These are phyloP conservation scores for Mortierella alpina DNA, from an alignment of 192 early-diverging fungal species.

Conservation along the genomic window DNA sequence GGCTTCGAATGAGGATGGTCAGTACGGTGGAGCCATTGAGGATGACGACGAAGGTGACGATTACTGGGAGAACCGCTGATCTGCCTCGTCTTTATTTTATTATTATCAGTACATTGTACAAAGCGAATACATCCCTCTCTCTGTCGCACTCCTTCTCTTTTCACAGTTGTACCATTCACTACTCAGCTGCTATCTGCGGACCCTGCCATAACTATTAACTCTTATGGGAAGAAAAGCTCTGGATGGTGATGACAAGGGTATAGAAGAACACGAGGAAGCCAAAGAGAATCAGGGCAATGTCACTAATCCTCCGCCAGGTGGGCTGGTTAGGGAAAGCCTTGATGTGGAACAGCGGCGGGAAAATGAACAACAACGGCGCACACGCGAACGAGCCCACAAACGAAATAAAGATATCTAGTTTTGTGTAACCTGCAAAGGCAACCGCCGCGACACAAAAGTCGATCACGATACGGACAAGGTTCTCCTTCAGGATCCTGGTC, in stretches of 20 bases:
- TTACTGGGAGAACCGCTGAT: slow-evolving; percentile 49
- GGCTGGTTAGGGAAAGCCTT: slow-evolving; percentile 60
- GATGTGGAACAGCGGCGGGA: slow-evolving; percentile 86
- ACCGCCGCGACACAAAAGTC: slow-evolving; percentile 71
- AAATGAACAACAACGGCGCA: slow-evolving; percentile 81
- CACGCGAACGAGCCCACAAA: slow-evolving; percentile 87
- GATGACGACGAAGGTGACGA: slow-evolving; percentile 50
- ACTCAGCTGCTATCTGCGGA: background rate
- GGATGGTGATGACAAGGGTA: slow-evolving; percentile 74
- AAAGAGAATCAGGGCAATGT: slow-evolving; percentile 72
- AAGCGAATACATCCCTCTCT: background rate
- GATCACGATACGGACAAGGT: slow-evolving; percentile 74
- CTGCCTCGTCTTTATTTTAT: too few relatives aligned
- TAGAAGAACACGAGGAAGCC: slow-evolving; percentile 69
- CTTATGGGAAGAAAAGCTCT: slow-evolving; percentile 20
- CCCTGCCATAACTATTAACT: background rate
- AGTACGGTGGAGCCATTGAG: slow-evolving; percentile 33
- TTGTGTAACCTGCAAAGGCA: slow-evolving; percentile 76
- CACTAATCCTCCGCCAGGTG: slow-evolving; percentile 57
- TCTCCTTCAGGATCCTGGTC: slow-evolving; percentile 79
- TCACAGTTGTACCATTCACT: background rate
- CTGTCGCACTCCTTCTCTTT: background rate
- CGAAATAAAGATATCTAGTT: slow-evolving; percentile 90
- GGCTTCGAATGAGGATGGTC: slow-evolving; percentile 37
- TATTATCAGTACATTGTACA: background rate